Evolutionary conservation across 1,284 basidiomycete species (phyloP), one percentile per base, ranked within the genome.

Genomic region (Malassezia brasiliensis): DNA sequence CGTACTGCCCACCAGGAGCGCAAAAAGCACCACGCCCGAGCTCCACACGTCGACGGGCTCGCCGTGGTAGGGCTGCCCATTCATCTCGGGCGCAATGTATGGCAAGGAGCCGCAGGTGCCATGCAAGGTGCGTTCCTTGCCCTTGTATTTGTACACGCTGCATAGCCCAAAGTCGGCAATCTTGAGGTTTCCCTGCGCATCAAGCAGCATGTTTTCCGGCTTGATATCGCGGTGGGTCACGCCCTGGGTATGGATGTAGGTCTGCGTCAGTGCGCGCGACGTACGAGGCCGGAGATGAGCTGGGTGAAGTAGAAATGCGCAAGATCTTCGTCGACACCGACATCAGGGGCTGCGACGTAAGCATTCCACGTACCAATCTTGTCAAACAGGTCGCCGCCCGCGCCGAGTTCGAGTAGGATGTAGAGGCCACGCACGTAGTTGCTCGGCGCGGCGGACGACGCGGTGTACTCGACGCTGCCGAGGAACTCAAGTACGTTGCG

Each of bases 141-240:
- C 88, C 66, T 91, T 91, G 67, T 93, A 83, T 68, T 83, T 85
- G 78, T 85, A 98, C 0, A 96, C 89, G 0, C 88, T 84, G 32
- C 88, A 91, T 1, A 98, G 80, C 0, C 94, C 94, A 76, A 96
- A 98, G 72, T 98, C 93, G 1, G 88, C 87, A 47, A 98, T 85
- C 72, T 96, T 96, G 65, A 96, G 82, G 25, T 72, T 73, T 22
- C 72, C 69, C 22, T 70, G 65, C 5, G 85, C 89, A 47, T 81
- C 75, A 5, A 77, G 63, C 5, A 78, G 69, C 62, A 77, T 70
- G 52, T 78, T 78, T 53, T 78, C 77, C 0, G 77, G 77, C 64
- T 78, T 78, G 66, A 78, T 67, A 50, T 78, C 77, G 19, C 77
- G 72, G 56, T 78, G 77, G 17, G 74, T 73, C 20, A 78, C 74